Percentiles rank a stretch among this genome's conserved stretches.
phyloP scores from a whole-genome alignment of 306 rosid genomes.

The Ziziphus jujuba region DNA sequence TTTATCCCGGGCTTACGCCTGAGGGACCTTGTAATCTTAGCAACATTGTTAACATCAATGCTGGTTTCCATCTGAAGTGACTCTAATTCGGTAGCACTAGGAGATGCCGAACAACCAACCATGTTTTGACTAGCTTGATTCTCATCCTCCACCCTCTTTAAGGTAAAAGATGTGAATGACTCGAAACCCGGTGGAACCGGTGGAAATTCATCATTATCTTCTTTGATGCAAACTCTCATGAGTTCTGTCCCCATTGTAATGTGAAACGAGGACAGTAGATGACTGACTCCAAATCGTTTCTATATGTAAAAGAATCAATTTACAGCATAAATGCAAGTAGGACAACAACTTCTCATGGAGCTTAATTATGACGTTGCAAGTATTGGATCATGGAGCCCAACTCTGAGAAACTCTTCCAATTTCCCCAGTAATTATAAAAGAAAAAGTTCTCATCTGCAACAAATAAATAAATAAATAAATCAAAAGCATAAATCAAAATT shows the following conservation, averaged over 20 bases:
- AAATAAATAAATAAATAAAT: background rate
- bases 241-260: constrained; percentile 88
- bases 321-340: constrained; percentile 12
- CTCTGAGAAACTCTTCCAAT: constrained; percentile 33
- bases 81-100: constrained; percentile 49
- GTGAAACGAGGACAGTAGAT: constrained; percentile 22
- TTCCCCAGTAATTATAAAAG: constrained; percentile 2
- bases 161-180: constrained; percentile 67
- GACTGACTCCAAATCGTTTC: constrained; percentile 22
- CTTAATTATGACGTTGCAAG: constrained; percentile 19
- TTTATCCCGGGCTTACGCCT: constrained; percentile 71
- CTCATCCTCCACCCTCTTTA: constrained; percentile 51
- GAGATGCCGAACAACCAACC: constrained; percentile 44
- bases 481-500: background rate
- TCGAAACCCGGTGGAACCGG: constrained; percentile 98
- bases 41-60: constrained; percentile 39
- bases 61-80: constrained; percentile 53
- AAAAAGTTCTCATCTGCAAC: constrained; percentile 8
- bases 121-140: constrained; percentile 42
- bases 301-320: constrained; percentile 27
- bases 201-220: constrained; percentile 91
- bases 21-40: constrained; percentile 61
- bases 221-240: constrained; percentile 74
- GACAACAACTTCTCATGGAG: constrained; percentile 7
- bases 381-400: constrained; percentile 17